Evolutionary conservation across 2,329 filamentous ascomycete species (phyloP), one percentile per base, ranked within the genome.

Genomic region (Arthrobotrys megalospora): DNA sequence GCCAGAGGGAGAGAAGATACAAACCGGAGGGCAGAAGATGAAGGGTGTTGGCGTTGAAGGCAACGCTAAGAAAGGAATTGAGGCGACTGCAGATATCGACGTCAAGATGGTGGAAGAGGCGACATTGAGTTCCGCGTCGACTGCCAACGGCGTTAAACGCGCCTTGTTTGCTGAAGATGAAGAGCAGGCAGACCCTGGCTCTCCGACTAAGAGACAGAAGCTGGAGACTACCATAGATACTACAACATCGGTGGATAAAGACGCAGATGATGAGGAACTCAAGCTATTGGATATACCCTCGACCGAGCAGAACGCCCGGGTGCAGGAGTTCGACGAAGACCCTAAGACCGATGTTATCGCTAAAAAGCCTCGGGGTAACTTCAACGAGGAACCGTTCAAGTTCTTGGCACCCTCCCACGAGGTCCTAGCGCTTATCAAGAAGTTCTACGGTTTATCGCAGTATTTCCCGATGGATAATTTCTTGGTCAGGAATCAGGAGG

Each of bases 401-500:
- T 99, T 94, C 83, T 88, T 99, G 47, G 85, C 90, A 7, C 85
- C 90, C 0, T 88, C 91, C 28, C 93, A 97, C 83, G 86, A 90
- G 1, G 93, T 96, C 76, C 91, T 99, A 67, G 84, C 90, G 79
- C 88, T 88, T 69, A 95, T 99, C 82, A 91, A 91, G 82, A 84
- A 89, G 1, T 98, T 98, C 86, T 99, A 98, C 86, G 88, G 91
- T 66, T 87, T 98, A 80, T 94, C 93, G 0, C 84, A 90, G 0
- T 91, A 91, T 58, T 99, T 99, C 87, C 96, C 96, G 0, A 88
- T 91, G 21, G 92, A 97, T 84, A 91, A 95, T 70, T 99, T 96
- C 86, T 93, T 99, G 91, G 96, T 99, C 65, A 92, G 96, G 82
- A 99, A 99, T 85, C 93, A 93, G 28, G 88, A 91, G 79, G 96